A percentile compares a stretch with the other conserved stretches of the same genome.
phyloP scores from a whole-genome alignment of 352 stramenopile genomes.

The Phytophthora sansomeana region DNA sequence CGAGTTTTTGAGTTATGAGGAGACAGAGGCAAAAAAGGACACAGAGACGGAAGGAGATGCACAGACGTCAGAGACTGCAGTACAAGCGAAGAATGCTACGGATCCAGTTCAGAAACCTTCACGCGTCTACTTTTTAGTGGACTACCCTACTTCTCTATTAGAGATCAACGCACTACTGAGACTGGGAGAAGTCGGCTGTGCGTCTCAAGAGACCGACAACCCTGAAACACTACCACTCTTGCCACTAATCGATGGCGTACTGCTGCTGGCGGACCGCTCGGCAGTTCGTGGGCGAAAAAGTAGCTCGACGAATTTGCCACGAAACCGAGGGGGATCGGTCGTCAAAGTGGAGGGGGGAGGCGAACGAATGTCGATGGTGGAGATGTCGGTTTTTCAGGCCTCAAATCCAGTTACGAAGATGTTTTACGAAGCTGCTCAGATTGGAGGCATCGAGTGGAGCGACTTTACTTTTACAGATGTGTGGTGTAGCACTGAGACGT shows the following conservation, averaged over 20 bases:
- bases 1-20: constrained; percentile 33
- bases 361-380: constrained; percentile 1
- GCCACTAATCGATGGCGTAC: constrained; percentile 64
- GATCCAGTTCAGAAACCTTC: constrained; percentile 19
- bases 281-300: constrained; percentile 14
- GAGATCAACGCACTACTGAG: constrained; percentile 60
- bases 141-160: constrained; percentile 61
- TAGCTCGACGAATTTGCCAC: constrained; percentile 5
- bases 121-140: constrained; percentile 65
- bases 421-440: constrained; percentile 47
- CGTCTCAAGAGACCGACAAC: constrained; percentile 8
- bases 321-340: background rate
- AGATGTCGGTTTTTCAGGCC: constrained; percentile 49
- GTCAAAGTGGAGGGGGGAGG: constrained; percentile 1
- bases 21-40: background rate
- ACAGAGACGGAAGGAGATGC: background rate
- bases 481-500: constrained; percentile 27
- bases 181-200: constrained; percentile 42
- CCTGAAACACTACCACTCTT: constrained; percentile 45
- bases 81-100: background rate
- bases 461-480: constrained; percentile 78
- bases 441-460: constrained; percentile 75
- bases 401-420: constrained; percentile 48
- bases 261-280: constrained; percentile 51
- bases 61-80: background rate